Evolutionary conservation across 139 green algal genomes (phyloP).

Genomic region (Micractinium conductrix): DNA sequence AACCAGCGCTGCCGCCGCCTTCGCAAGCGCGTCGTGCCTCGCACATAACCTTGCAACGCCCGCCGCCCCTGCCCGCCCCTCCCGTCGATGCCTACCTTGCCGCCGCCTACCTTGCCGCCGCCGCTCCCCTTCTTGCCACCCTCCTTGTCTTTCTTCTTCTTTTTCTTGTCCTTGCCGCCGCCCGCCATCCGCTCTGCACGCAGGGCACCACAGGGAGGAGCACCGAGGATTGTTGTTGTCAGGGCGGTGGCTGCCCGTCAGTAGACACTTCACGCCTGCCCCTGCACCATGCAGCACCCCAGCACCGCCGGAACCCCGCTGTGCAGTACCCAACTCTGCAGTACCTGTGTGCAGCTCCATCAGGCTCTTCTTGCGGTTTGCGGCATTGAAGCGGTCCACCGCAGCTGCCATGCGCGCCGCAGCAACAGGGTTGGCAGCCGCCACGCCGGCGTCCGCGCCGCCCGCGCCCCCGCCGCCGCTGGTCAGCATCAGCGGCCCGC

Average conservation of each 20-base stretch:
- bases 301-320: too few relatives aligned
- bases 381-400: slow-evolving; percentile 54
- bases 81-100: slow-evolving; percentile 6
- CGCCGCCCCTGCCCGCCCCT: not conserved
- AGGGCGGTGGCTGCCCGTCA: too few relatives aligned
- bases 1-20: too few relatives aligned
- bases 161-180: slow-evolving; percentile 36
- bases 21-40: too few relatives aligned
- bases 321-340: too few relatives aligned
- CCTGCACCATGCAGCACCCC: too few relatives aligned
- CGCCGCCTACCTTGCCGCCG: slow-evolving; percentile 6
- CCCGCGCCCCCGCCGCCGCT: not conserved
- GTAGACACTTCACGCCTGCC: too few relatives aligned
- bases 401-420: slow-evolving; percentile 24
- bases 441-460: not conserved
- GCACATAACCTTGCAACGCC: too few relatives aligned
- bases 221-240: too few relatives aligned
- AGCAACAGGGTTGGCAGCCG: slow-evolving; percentile 6
- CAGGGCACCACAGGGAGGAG: too few relatives aligned
- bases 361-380: slow-evolving; percentile 65
- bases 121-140: slow-evolving; percentile 46
- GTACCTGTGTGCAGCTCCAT: slow-evolving; percentile 83
- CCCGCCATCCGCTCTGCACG: slow-evolving; percentile 47
- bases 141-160: slow-evolving; percentile 53
- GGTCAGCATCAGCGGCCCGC: slow-evolving; percentile 36